Evolutionary conservation across 139 green algal species (phyloP).

Genomic region (Deuterostichococcus epilithicus): DNA sequence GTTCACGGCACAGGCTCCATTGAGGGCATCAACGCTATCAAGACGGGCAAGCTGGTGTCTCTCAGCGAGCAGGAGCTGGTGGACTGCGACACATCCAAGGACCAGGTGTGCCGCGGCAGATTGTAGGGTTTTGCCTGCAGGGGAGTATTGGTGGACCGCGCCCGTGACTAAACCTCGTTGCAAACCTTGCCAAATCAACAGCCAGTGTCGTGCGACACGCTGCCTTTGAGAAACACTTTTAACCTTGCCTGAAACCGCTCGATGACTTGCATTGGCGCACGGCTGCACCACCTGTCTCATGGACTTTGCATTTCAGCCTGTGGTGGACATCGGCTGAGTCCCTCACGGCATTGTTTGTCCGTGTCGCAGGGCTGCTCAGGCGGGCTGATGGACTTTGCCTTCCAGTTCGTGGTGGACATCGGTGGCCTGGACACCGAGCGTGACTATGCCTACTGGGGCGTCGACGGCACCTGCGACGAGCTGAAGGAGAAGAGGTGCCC

Average conservation of each 20-base stretch:
- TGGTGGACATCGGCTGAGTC: no score
- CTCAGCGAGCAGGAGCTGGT: constrained; percentile 95
- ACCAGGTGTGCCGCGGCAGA: no score
- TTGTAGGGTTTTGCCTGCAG: no score
- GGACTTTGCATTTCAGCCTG: no score
- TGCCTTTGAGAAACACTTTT: no score
- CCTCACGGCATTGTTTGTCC: no score
- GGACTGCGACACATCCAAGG: constrained; percentile 72
- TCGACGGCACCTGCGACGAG: constrained; percentile 56
- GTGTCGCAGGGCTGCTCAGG: constrained; percentile 36
- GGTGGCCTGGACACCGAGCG: constrained; percentile 78
- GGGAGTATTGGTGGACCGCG: not conserved
- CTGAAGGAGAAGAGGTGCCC: constrained; percentile 20
- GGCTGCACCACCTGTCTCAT: no score
- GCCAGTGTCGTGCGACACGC: no score
- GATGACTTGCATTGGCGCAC: no score
- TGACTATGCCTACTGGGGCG: constrained; percentile 81
- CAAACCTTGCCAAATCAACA: no score
- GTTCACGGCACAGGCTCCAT: constrained; percentile 48
- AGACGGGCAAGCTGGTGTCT: constrained; percentile 69
- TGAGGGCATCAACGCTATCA: constrained; percentile 82
- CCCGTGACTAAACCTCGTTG: not conserved
- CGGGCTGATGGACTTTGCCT: constrained; percentile 80
- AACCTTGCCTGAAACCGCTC: no score
- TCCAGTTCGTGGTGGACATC: constrained; percentile 74